phyloP scores from a whole-genome alignment of 2,329 filamentous ascomycete species.

The Penicillium hesseltinei region DNA sequence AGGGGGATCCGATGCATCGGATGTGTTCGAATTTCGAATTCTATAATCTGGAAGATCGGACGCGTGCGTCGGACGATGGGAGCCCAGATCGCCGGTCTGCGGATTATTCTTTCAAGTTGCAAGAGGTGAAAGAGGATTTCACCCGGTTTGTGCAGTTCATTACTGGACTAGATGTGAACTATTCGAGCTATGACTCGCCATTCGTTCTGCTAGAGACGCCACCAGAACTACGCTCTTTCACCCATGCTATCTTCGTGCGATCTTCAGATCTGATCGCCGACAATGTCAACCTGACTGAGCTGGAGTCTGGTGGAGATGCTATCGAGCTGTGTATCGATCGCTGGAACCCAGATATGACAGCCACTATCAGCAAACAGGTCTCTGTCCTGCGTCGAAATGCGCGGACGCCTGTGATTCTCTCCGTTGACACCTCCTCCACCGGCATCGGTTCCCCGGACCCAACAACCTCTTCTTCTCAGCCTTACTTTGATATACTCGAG shows the following conservation, averaged over 20 bases:
- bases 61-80: constrained; percentile 30
- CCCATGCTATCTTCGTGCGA: constrained; percentile 42
- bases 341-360: constrained; percentile 53
- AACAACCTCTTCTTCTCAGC: constrained; percentile 8
- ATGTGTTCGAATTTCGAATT: constrained; percentile 49
- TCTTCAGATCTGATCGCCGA: constrained; percentile 36
- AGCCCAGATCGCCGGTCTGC: constrained; percentile 46
- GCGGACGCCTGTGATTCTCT: constrained; percentile 57
- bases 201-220: constrained; percentile 61
- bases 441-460: constrained; percentile 13
- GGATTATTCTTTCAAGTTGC: constrained; percentile 50
- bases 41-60: constrained; percentile 50
- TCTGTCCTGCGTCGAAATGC: constrained; percentile 58
- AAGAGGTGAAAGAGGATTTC: constrained; percentile 59
- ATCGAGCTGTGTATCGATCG: constrained; percentile 61
- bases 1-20: constrained; percentile 47
- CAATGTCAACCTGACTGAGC: constrained; percentile 47
- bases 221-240: constrained; percentile 55
- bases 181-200: constrained; percentile 57
- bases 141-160: constrained; percentile 59
- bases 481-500: constrained; percentile 38
- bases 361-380: constrained; percentile 55
- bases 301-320: constrained; percentile 60
- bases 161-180: constrained; percentile 53
- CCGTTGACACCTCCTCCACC: constrained; percentile 45